Evolutionary conservation across 768 basidiomycete genomes (phyloP).

Genomic region (Hypholoma fasciculare): DNA sequence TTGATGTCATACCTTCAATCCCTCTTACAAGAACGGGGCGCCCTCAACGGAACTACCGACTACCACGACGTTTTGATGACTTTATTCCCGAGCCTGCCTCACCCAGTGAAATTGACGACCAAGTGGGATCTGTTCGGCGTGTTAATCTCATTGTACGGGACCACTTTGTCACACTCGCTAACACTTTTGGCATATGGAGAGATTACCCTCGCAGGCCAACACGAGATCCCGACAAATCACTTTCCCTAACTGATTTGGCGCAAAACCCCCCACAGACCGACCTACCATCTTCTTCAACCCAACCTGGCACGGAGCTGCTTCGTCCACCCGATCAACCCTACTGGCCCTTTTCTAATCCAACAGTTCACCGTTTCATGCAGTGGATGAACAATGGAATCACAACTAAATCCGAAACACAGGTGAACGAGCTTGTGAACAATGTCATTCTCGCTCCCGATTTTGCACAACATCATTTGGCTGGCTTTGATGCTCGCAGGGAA

Average conservation of each 20-base stretch:
- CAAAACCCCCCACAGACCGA: not conserved
- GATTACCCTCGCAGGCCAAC: constrained; percentile 21
- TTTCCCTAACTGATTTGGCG: not conserved
- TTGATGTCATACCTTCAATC: no score
- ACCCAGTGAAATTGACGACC: not conserved
- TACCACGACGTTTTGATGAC: not conserved
- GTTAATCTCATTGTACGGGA: not conserved
- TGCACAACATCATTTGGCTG: constrained; percentile 5
- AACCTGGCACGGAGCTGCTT: not conserved
- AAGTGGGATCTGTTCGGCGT: not conserved
- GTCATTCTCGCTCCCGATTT: constrained; percentile 20
- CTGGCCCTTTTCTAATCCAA: constrained; percentile 7
- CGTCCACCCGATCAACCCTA: not conserved
- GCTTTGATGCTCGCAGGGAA: constrained; percentile 13
- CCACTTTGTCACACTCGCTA: constrained; percentile 7
- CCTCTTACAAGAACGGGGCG: not conserved
- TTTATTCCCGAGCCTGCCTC: not conserved
- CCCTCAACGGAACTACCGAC: not conserved
- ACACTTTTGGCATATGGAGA: constrained; percentile 21
- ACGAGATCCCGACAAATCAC: constrained; percentile 20
- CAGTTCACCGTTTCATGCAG: constrained; percentile 16
- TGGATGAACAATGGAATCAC: constrained; percentile 23
- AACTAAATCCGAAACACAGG: constrained; percentile 13
- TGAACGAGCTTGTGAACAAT: constrained; percentile 15
- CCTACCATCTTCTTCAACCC: no score